Base-by-base conservation (phyloP, 306 rosid species). In the Quercus variabilis region DNA sequence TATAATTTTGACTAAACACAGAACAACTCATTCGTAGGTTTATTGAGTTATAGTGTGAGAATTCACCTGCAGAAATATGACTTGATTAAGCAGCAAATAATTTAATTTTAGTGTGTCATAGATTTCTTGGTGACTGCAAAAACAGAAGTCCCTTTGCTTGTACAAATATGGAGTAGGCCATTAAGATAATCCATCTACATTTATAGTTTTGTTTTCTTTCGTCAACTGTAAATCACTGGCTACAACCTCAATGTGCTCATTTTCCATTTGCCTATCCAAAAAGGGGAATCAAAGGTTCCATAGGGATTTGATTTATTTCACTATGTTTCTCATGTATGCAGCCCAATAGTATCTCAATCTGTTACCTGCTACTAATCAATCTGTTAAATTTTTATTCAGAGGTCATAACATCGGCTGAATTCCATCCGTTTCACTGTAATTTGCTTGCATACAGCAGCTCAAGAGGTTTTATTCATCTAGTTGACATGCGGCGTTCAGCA, bases 361-460 rank as follows among this genome's bases (percentile, higher is more conserved):
- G 54, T 12, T 25, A 25, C 10, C 23, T 65, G 49, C 6, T 71
- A 43, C 19, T 20, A 18, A 46, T 19, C 5, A 31, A 35, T 46
- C 76, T 68, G 57, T 56, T 71, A 21, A 57, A 63, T 58, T 71
- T 83, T 80, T 55, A 35, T 75, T 20, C 76, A 92, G 97, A 92
- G 91, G 90, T 90, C 52, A 86, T 92, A 86, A 86, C 92, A 65
- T 74, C 90, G 43, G 94, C 94, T 70, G 97, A 90, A 82, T 92
- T 92, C 81, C 92, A 90, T 88, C 97, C 92, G 13, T 35, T 83
- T 80, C 97, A 90, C 73, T 92, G 97, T 80, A 92, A 92, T 85
- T 77, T 90, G 78, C 91, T 92, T 60, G 91, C 94, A 67, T 88
- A 90, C 83, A 85, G 92, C 83, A 85, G 94, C 90, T 92, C 97